Evolutionary conservation across 768 basidiomycete species (phyloP).

Genomic region (Kwoniella europaea): DNA sequence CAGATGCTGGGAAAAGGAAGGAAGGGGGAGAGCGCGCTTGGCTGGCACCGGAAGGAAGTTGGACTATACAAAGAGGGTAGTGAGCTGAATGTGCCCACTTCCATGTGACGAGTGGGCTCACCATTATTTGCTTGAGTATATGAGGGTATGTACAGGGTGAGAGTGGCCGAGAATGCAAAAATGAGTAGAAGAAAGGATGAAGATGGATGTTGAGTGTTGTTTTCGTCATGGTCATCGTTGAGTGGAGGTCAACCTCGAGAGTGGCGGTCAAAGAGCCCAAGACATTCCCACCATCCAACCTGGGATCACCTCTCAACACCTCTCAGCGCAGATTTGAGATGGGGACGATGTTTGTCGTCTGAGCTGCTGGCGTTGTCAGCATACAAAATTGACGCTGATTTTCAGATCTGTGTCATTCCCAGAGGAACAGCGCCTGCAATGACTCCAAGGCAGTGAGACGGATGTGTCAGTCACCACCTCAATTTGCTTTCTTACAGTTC

Average conservation of each 20-base stretch:
- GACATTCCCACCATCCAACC: not conserved
- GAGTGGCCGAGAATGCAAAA: not conserved
- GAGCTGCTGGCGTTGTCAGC: too few relatives aligned
- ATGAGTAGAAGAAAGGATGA: not conserved
- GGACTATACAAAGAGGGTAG: slow-evolving; percentile 35
- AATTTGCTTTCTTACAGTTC: too few relatives aligned
- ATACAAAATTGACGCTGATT: too few relatives aligned
- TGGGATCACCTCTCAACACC: too few relatives aligned
- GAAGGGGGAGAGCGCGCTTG: slow-evolving; percentile 52
- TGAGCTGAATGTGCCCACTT: not conserved
- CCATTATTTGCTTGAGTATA: not conserved
- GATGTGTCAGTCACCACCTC: too few relatives aligned
- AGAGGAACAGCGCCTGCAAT: too few relatives aligned
- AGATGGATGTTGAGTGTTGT: not conserved
- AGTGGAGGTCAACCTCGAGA: not conserved
- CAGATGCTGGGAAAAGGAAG: slow-evolving; percentile 56
- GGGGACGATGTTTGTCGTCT: too few relatives aligned
- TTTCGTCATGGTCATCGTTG: not conserved
- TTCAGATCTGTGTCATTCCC: too few relatives aligned
- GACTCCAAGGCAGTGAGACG: too few relatives aligned
- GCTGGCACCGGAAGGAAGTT: slow-evolving; percentile 56
- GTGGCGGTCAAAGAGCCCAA: not conserved
- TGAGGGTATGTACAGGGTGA: not conserved
- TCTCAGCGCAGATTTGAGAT: too few relatives aligned
- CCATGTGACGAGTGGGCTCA: not conserved